Base-by-base conservation (phyloP, 805 yeast species). In the Candida parachauliodes region DNA sequence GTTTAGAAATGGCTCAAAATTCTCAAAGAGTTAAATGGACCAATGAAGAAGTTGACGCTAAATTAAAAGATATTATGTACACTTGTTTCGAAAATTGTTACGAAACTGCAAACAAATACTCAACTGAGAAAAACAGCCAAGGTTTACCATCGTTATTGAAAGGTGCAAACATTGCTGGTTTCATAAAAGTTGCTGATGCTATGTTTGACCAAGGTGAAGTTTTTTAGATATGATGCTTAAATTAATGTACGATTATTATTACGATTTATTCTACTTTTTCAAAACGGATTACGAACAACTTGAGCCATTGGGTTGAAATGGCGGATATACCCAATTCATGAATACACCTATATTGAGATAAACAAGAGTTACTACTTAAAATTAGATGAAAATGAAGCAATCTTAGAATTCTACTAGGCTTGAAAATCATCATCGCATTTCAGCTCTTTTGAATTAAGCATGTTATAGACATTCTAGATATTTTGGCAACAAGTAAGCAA, bases 161-260 rank as follows among this genome's bases (percentile, higher is more conserved):
- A 78, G 98, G 98, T 76, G 98, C 98, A 58, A 91, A 91, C 83
- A 83, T 91, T 74, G 97, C 98, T 50, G 97, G 97, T 70, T 91
- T 91, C 81, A 80, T 89, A 64, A 91, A 91, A 80, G 98, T 91
- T 58, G 97, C 96, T 52, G 93, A 86, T 54, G 98, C 97, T 56
- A 91, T 91, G 98, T 83, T 84, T 62, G 95, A 77, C 76, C 96
- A 87, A 68, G 98, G 98, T 74, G 97, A 91, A 54, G 79, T 70
- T 34, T 71, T 55, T 46, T 40, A 37, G 17, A 15, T 14, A 6
- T 83, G 74, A 93, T 27, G 30, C 15, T 27, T 21, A 12, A 27
- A 18, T 14, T 27, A 27, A 27, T 27, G 30, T 27, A 27, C 19
- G 30, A 27, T 27, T 27, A 27, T 30, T 30, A 8, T 19, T 17